Base-by-base conservation (phyloP, 768 basidiomycete genomes). In the Boletus reticuloceps region DNA sequence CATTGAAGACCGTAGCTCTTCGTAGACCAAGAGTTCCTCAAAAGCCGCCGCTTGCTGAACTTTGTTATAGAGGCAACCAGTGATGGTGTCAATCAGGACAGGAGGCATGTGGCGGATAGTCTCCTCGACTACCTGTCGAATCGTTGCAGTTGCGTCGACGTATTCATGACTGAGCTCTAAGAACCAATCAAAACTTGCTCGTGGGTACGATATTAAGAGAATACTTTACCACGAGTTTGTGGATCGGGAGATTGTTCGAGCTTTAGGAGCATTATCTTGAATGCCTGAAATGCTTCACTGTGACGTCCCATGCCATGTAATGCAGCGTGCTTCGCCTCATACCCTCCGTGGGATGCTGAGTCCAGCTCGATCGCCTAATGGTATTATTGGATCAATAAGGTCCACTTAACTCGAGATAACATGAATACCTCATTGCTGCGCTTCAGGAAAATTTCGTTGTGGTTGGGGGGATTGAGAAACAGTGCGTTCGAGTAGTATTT, bases 1-100 rank as follows among this genome's bases (percentile, higher is more conserved):
- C 53, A 47, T 54, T 0, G 58, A 59, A 5, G 58, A 55, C 1
- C 20, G 14, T 1, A 61, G 47, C 20, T 56, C 40, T 1, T 50
- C 31, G n/a, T 46, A 61, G 12, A 53, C 25, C 1, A 48, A 45
- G 3, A 57, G 48, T 13, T 29, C 40, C 13, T 48, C 42, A 40
- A 60, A 59, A 4, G 58, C 58, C 6, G 25, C 42, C 3, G 14
- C 47, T 46, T 54, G 58, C 12, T 50, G 46, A 11, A 4, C 5
- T 25, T 44, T 59, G 16, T 54, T 42, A 19, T 19, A 37, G 0
- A 59, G 32, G 16, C 46, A 42, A 22, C 57, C 58, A 1, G 53
- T 59, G 1, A 12, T 12, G 5, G 47, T 50, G 20, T 59, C 48
- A 2, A 59, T 58, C 7, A 59, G 56, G 0, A 58, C 22, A 1